Percentiles rank a stretch among this genome's conserved stretches.
Evolutionary conservation across 192 early-diverging fungal species (phyloP).

Genomic region (Rhizophagus sp.): DNA sequence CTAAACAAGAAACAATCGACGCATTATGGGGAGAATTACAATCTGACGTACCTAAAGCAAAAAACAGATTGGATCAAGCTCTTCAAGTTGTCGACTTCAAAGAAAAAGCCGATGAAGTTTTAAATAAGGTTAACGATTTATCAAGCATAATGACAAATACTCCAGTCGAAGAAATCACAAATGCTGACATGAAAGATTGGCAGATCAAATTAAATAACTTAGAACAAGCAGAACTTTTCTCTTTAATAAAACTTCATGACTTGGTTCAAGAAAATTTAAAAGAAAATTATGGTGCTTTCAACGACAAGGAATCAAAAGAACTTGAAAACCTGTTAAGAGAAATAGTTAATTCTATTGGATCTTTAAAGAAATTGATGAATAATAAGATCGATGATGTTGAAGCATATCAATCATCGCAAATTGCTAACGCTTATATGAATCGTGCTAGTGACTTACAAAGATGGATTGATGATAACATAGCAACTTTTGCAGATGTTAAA

Average conservation of each 20-base stretch:
- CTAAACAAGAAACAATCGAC: constrained; percentile 20
- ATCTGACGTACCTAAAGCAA: neutral
- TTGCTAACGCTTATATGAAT: constrained; percentile 8
- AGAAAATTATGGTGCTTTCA: constrained; percentile 13
- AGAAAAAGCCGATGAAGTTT: constrained; percentile 21
- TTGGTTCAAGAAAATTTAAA: constrained; percentile 14
- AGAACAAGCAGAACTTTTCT: constrained; percentile 26
- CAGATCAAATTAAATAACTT: constrained; percentile 25
- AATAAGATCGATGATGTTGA: constrained; percentile 28
- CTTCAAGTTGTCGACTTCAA: constrained; percentile 26
- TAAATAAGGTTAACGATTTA: constrained; percentile 9
- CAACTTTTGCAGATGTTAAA: neutral
- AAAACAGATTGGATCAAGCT: constrained; percentile 24
- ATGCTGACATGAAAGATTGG: constrained; percentile 24
- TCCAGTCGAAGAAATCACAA: neutral
- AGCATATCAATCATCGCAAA: constrained; percentile 23
- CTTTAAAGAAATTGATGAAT: constrained; percentile 9
- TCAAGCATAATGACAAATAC: neutral
- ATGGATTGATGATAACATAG: constrained; percentile 15
- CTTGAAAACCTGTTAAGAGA: neutral
- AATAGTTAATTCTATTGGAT: constrained; percentile 1
- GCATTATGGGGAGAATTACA: constrained; percentile 19
- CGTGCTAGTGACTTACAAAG: constrained; percentile 22
- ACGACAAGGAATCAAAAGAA: constrained; percentile 20
- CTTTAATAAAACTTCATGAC: constrained; percentile 20